Base-by-base conservation (phyloP, 345 rosid genomes). In the Arabis alpina region DNA sequence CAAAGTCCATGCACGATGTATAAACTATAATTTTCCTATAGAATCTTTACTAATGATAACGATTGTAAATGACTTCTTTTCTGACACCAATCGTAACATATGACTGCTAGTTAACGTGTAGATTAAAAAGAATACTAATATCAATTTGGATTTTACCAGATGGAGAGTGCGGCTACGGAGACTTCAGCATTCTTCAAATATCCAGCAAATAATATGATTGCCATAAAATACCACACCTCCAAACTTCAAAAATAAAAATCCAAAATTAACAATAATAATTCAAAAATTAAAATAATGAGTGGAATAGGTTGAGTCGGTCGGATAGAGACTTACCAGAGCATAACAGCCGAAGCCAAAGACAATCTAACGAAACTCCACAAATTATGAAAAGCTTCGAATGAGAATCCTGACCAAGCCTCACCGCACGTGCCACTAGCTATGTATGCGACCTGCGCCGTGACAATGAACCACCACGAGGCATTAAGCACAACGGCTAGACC, bases 291-390 rank as follows among this genome's bases (percentile, higher is more conserved):
- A 60, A 8, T 14, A 25, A n/a, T 10, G 39, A 60, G 15, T 25
- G 23, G 7, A 34, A 32, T 28, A 30, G 28, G 28, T 15, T 10
- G 10, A 15, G 19, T 37, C 19, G 45, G 14, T 27, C 10, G 7
- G 37, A 34, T 34, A 34, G 42, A 68, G 42, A 68, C 80, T 87
- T n/a, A 93, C 98, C 98, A 91, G 9, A 91, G 85, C 98, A 93
- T 93, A 1, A 89, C 86, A 8, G 98, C 98, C 0, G 98, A 93
- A 10, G 97, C 96, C 3, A 93, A 68, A 24, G 97, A 93, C 53
- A 93, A 56, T 56, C 76, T 69, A 16, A 87, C 94, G 37, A 91
- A 93, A 5, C 83, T 77, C 93, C 92, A 87, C 2, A 93, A 56
- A 53, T 86, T 78, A 27, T 80, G 87, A 59, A 93, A 93, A 3